Conservation (phyloP, 495 filamentous ascomycete species). For the Talaromyces stipitatus region DNA sequence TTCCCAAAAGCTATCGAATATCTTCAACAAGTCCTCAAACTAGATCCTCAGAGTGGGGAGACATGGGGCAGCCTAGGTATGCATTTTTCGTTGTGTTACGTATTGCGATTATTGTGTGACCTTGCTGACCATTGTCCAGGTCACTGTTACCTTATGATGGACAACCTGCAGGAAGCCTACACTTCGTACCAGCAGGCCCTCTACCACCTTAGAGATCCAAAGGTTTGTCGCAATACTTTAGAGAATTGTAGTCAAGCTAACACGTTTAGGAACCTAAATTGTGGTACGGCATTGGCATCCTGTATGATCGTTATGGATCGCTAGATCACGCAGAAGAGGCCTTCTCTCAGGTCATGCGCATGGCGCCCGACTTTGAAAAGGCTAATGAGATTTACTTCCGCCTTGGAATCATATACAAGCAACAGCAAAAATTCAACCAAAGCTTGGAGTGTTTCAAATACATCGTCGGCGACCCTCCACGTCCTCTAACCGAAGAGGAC, state of each 20-base stretch:
- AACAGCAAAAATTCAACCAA: slow-evolving; percentile 88
- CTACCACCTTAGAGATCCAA: slow-evolving; percentile 88
- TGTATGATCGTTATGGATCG: slow-evolving; percentile 96
- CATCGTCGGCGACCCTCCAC: slow-evolving; percentile 87
- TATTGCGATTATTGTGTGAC: no score
- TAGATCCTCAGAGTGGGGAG: slow-evolving; percentile 85
- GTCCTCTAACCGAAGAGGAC: slow-evolving; percentile 92
- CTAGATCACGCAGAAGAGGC: slow-evolving; percentile 97
- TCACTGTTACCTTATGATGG: slow-evolving; percentile 99
- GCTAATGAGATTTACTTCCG: slow-evolving; percentile 99
- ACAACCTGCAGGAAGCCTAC: slow-evolving; percentile 95
- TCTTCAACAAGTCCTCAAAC: slow-evolving; percentile 80
- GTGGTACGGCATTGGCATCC: slow-evolving; percentile 98
- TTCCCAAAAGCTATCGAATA: slow-evolving; percentile 94
- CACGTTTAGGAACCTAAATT: slow-evolving; percentile 79
- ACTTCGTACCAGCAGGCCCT: slow-evolving; percentile 95
- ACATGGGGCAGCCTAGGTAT: slow-evolving; percentile 92
- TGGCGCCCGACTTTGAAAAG: slow-evolving; percentile 98
- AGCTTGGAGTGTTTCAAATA: slow-evolving; percentile 99
- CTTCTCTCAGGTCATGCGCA: slow-evolving; percentile 97
- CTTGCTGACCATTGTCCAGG: slow-evolving; percentile 37
- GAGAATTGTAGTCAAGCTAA: background rate
- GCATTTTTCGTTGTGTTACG: slow-evolving; percentile 10
- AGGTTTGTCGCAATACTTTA: slow-evolving; percentile 48
- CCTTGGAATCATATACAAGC: slow-evolving; percentile 98